Conservation (phyloP, 129 eudicot species). For the Centaurea solstitialis region DNA sequence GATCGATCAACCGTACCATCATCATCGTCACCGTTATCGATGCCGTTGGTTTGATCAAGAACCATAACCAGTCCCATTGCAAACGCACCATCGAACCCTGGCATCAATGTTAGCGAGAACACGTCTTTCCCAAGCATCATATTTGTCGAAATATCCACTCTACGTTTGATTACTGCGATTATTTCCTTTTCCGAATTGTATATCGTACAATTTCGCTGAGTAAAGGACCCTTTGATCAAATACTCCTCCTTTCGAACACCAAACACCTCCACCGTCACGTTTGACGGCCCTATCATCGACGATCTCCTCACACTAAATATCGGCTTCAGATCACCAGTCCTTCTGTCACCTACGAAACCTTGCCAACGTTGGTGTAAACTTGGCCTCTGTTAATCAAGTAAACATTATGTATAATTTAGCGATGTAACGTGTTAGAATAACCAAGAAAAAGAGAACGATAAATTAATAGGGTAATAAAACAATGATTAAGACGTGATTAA, state of each 20-base stretch:
- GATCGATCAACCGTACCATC: neutral
- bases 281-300: conserved; percentile 73
- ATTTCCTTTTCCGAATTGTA: conserved; percentile 33
- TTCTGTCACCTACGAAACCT: conserved; percentile 78
- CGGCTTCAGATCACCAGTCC: conserved; percentile 61
- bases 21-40: conserved; percentile 33
- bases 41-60: conserved; percentile 67
- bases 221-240: conserved; percentile 70
- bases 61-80: conserved; percentile 75
- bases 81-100: conserved; percentile 77
- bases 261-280: conserved; percentile 73
- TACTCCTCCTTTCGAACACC: conserved; percentile 54
- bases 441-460: no score
- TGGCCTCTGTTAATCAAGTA: conserved; percentile 53
- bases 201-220: conserved; percentile 48
- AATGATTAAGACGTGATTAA: no score
- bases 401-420: no score
- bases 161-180: conserved; percentile 70
- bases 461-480: no score
- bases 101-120: conserved; percentile 50
- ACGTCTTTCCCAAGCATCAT: conserved; percentile 80
- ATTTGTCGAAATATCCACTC: conserved; percentile 61
- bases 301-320: conserved; percentile 83
- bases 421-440: no score
- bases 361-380: conserved; percentile 94